Evolutionary conservation across 2,329 filamentous ascomycete species (phyloP), one percentile per base, ranked within the genome.

Genomic region (Hyphodiscus sp.): DNA sequence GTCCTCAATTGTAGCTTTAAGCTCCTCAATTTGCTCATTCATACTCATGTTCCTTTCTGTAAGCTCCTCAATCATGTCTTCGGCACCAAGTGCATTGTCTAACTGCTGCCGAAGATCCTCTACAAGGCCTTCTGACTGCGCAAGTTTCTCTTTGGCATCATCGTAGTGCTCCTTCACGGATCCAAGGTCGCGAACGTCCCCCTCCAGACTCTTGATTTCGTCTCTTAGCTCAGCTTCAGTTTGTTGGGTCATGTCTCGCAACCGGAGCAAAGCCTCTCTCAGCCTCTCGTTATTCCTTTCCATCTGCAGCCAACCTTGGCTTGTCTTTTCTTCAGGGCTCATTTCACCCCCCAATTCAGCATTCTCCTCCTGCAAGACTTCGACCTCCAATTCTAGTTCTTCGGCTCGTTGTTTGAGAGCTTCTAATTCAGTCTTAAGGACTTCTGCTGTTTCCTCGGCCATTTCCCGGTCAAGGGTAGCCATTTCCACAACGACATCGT

Each of bases 41-140:
- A 95, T 85, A 58, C 79, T 80, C 75, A 94, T 85, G 65, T 95
- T 96, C 65, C 90, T 86, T 58, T 94, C 89, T 0, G 88, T 90
- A 41, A 99, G 78, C 58, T 95, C 87, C 69, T 96, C 91, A 56
- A 97, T 91, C 81, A 96, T 92, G 61, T 95, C 88, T 68, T 97
- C 94, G 13, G 90, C 89, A 5, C 89, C 89, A 10, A 94, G 78
- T 7, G 90, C 90, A 48, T 87, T 89, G 63, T 99, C 91, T 2
- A 99, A 80, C 69, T 96, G 94, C 67, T 95, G 87, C 49, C 89
- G 85, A 13, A 99, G 80, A 63, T 97, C 89, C 59, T 94, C 87
- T 43, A 94, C 83, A 41, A 85, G 85, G 10, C 82, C 78, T 65
- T 96, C 87, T 0, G 85, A 81, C 50, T 86, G 80, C 3, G 81